Base-by-base conservation (phyloP, 169 alveolate species). In the Plasmodium sp. region DNA sequence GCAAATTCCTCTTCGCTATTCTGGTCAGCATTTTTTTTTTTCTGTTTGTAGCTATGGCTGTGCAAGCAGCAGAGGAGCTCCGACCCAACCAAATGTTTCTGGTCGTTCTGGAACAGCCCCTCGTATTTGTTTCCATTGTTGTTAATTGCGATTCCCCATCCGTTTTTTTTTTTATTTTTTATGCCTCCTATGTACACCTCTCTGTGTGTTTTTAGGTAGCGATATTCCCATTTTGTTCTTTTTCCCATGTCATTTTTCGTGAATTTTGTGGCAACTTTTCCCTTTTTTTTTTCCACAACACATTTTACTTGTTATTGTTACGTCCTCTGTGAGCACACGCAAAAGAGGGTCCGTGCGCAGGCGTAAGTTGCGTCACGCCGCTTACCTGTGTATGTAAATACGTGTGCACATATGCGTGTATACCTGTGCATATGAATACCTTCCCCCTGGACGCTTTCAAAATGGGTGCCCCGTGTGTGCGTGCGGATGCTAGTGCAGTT, bases 81-180 rank as follows among this genome's bases (percentile, higher is more conserved):
- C 81, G 88, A 92, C 14, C 97, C 97, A 86, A 93, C 88, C 75
- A 95, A 92, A 81, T 95, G 67, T 56, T 94, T 95, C 41, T 83
- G 86, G 39, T 95, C 94, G 84, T 95, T 86, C 77, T 86, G 77
- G 94, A 95, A 95, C 51, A 85, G 48, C 2, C 97, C 97, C 71
- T 95, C 97, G 83, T 93, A 95, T 71, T 93, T 95, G 82, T 95
- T 95, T n/a, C 97, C 97, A 48, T 90, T 90, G 51, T 90, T 90
- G 88, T 95, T 95, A 27, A 95, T 81, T 34, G 79, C 71, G 36
- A 95, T 94, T 27, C 97, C 97, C 97, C 97, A 95, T 36, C 97
- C 97, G 72, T 95, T 86, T 83, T 93, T 92, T 75, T 93, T 93
- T 67, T 81, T 71, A 71, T 90, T 73, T 79, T 90, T 27, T 80